Percentiles rank a stretch among this genome's conserved stretches.
Evolutionary conservation across 2,329 filamentous ascomycete genomes (phyloP).

Genomic region (Knufia fluminis): DNA sequence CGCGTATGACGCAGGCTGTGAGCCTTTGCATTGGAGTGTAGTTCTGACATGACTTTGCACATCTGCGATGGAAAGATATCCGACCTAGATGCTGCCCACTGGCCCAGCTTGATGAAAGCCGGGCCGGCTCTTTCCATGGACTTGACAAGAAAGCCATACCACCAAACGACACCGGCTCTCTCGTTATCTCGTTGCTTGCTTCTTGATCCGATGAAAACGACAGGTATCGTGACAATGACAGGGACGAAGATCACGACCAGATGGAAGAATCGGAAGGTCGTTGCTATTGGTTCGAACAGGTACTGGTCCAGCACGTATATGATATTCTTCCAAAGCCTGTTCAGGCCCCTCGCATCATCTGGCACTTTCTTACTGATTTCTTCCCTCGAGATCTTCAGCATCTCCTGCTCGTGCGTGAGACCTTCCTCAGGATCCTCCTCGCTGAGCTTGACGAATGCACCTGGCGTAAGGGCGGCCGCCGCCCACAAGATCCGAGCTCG

Average conservation of each 20-base stretch:
- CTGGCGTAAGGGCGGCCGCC: slow-evolving; percentile 45
- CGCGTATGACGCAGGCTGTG: slow-evolving; percentile 77
- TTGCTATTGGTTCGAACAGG: slow-evolving; percentile 67
- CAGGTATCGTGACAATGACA: slow-evolving; percentile 69
- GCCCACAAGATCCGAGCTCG: slow-evolving; percentile 28
- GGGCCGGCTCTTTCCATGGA: slow-evolving; percentile 90
- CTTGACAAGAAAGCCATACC: slow-evolving; percentile 80
- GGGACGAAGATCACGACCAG: slow-evolving; percentile 83
- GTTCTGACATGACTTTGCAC: slow-evolving; percentile 84
- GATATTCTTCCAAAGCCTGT: slow-evolving; percentile 49
- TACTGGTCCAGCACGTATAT: slow-evolving; percentile 57
- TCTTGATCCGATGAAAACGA: slow-evolving; percentile 66
- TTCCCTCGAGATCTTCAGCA: slow-evolving; percentile 71
- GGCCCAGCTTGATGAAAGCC: slow-evolving; percentile 96
- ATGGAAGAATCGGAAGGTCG: slow-evolving; percentile 78
- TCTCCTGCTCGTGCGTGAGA: slow-evolving; percentile 71
- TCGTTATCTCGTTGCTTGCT: slow-evolving; percentile 60
- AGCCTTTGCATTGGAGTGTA: slow-evolving; percentile 89
- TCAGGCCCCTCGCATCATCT: slow-evolving; percentile 51
- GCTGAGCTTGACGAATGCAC: slow-evolving; percentile 50
- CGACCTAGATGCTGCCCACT: slow-evolving; percentile 94
- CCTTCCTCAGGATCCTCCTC: slow-evolving; percentile 40
- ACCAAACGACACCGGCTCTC: slow-evolving; percentile 76
- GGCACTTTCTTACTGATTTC: slow-evolving; percentile 65
- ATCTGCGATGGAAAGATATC: slow-evolving; percentile 93